Percentiles rank a stretch among this genome's conserved stretches.
These are phyloP conservation scores for Chytriomyces confervae DNA, from an alignment of 192 early-diverging fungal species.

Conservation along the genomic window DNA sequence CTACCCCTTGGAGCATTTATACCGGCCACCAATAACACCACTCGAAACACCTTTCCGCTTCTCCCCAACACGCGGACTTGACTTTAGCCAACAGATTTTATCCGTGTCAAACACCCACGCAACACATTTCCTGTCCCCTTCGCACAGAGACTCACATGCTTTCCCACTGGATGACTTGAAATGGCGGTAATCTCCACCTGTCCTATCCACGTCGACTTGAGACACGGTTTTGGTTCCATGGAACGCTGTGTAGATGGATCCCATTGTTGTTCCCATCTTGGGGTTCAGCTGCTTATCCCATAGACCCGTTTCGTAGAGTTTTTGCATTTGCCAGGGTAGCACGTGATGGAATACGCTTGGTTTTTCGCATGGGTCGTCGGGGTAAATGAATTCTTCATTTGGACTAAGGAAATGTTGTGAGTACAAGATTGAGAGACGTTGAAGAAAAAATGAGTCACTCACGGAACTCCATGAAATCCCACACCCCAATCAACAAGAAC, in stretches of 20 bases:
- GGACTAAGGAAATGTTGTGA: not conserved
- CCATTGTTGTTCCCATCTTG: no score
- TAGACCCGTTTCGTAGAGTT: not conserved
- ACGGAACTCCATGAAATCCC: conserved; percentile 38
- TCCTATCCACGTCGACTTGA: not conserved
- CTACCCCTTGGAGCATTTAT: no score
- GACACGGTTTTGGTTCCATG: not conserved
- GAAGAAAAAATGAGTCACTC: conserved; percentile 43
- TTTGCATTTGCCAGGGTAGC: conserved; percentile 1
- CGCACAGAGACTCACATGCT: conserved; percentile 22
- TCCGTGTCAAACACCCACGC: conserved; percentile 36
- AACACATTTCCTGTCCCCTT: conserved; percentile 15
- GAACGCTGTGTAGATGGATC: not conserved
- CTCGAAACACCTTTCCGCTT: no score
- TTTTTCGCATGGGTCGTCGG: conserved; percentile 40
- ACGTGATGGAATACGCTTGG: conserved; percentile 54
- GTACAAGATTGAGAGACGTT: not conserved
- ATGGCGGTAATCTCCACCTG: not conserved
- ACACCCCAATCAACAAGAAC: conserved; percentile 21
- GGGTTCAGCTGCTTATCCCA: not conserved
- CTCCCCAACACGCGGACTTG: no score
- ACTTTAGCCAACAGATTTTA: no score
- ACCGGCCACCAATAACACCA: no score
- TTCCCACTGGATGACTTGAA: not conserved
- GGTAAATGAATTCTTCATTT: conserved; percentile 14